Conservation (phyloP, 345 rosid genomes). For the Barbarea vulgaris region DNA sequence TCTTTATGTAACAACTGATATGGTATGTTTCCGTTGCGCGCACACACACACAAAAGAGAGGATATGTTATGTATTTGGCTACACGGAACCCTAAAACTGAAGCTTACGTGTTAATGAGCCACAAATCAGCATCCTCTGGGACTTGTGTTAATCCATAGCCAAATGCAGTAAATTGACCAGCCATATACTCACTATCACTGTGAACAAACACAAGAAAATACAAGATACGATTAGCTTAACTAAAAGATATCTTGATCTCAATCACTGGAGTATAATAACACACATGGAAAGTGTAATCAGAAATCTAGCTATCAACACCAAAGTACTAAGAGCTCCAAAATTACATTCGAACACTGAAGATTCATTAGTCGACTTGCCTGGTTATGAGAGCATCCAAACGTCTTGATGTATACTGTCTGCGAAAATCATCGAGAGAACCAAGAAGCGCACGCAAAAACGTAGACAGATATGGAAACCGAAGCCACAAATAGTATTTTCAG, state of each 20-base stretch:
- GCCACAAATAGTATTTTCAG: too few relatives aligned
- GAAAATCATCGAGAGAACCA: conserved; percentile 4
- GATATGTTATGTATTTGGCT: background rate
- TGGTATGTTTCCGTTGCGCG: too few relatives aligned
- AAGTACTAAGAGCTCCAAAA: background rate
- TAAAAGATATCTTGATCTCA: background rate
- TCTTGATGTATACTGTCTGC: conserved; percentile 79
- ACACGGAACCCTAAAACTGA: background rate
- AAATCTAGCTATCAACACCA: conserved; percentile 3
- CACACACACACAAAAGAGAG: too few relatives aligned
- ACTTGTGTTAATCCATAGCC: conserved; percentile 80
- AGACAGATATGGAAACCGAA: background rate
- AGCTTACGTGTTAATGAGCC: conserved; percentile 92
- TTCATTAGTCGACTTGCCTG: conserved; percentile 52
- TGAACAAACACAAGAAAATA: conserved; percentile 33
- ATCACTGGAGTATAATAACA: too few relatives aligned
- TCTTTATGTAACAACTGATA: too few relatives aligned
- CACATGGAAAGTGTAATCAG: background rate
- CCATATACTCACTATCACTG: conserved; percentile 99
- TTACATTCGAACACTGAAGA: background rate
- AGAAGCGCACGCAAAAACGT: background rate
- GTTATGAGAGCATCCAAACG: conserved; percentile 96
- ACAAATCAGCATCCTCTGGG: conserved; percentile 85
- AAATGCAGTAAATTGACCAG: conserved; percentile 91
- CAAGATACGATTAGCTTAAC: background rate